Base-by-base conservation (phyloP, 352 stramenopile species). In the Phytophthora rubi region DNA sequence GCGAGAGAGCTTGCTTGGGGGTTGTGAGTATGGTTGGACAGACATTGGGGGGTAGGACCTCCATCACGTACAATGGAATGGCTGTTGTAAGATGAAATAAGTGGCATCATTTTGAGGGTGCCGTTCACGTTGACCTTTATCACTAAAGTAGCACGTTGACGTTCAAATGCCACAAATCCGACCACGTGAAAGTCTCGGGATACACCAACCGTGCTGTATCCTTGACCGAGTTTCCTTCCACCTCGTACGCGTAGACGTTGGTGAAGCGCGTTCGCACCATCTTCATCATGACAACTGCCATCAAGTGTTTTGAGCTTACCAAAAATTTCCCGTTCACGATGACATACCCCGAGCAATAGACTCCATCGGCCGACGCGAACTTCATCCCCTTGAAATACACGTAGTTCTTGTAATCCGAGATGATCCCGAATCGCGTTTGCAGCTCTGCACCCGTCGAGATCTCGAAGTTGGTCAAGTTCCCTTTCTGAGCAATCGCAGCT, bases 351-450 rank as follows among this genome's bases (percentile, higher is more conserved):
- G 53, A 71, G 53, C 64, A 69, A 48, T 71, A 81, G 47, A 77
- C 73, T 2, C 69, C 73, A 8, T 76, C 71, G 4, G 66, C 62
- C 9, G 61, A 72, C 13, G 70, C 70, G 45, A 72, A 79, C 60
- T 79, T 76, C 42, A 79, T 59, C 4, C 74, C 74, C 18, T 81
- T 73, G 53, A 76, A 69, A 52, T 58, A 68, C 23, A 64, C 49
- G 51, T 68, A 75, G 44, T 78, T 75, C 10, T 80, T 71, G 45
- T 78, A 85, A 13, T 78, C 63, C 1, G 62, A 83, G 18, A 85
- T 66, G 6, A 85, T 56, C 1, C 78, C 78, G 26, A 79, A 68
- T 2, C 70, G 63, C n/a, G 65, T 48, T 23, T 75, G 71, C 16
- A 79, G 51, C 32, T 75, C 67, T 6, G 62, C 71, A 47, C 71